Base-by-base conservation (phyloP, 2,329 filamentous ascomycete species). In the Diaporthe vaccinii region DNA sequence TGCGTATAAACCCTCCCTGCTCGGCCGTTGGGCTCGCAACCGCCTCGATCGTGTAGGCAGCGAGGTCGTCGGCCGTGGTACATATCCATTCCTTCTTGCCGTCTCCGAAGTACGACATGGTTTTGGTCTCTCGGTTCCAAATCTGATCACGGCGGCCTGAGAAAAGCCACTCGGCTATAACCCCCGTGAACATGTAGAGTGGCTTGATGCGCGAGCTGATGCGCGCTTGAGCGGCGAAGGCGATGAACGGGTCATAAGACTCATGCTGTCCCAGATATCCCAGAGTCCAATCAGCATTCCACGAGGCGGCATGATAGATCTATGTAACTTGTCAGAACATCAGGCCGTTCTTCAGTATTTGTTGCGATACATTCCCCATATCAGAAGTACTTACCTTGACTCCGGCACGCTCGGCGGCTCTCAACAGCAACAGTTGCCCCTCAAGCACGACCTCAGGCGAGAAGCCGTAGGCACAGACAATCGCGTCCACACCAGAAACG, bases 161-260 rank as follows among this genome's bases (percentile, higher is more conserved):
- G 61, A 67, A 67, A 4, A 51, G 20, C 44, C 28, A 67, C 44
- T 68, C 62, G 12, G 44, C 44, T 14, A 68, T 68, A 3, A 51
- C 31, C 5, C 62, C 44, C 22, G 62, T 68, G 44, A 68, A 68
- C 62, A 68, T 68, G 44, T 68, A 68, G 17, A 68, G 2, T 39
- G 62, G 62, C 44, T 68, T 68, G 44, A 68, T 68, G 25, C 44
- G 62, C 44, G 62, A 68, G 44, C 62, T 68, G 62, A 36, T 31
- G 10, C 62, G 62, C 4, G 20, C 62, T 4, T 68, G 62, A 9
- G 62, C 62, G 7, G 62, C 62, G 46, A 68, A 68, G 12, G 62
- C 28, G 22, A 68, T 68, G 44, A 36, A 68, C 7, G 62, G 31
- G 25, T 51, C 62, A 6, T 68, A 68, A 2, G 62, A 17, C 3